Conservation (phyloP, 2,329 filamentous ascomycete species). For the Verticillium nonalfalfae region DNA sequence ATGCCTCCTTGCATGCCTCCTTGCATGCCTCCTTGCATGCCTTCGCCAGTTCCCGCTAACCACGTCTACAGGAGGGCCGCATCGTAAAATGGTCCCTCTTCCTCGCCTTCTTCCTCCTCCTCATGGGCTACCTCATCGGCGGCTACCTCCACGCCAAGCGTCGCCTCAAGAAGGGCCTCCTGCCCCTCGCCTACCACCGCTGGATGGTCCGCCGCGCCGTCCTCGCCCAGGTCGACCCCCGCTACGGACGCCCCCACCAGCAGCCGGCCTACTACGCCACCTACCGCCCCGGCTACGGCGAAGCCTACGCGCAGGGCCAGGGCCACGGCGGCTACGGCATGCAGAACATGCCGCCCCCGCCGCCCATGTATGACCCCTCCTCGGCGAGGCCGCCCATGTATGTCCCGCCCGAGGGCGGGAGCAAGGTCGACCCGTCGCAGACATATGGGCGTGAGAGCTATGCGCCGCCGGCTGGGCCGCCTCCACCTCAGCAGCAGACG, state of each 20-base stretch:
- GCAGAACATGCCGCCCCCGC: slow-evolving; percentile 40
- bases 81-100: slow-evolving; percentile 70
- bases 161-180: slow-evolving; percentile 58
- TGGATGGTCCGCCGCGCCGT: slow-evolving; percentile 44
- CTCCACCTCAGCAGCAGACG: slow-evolving; percentile 11
- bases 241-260: slow-evolving; percentile 36
- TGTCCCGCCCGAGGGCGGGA: slow-evolving; percentile 39
- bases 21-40: no score
- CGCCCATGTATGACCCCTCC: slow-evolving; percentile 52
- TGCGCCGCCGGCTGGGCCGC: slow-evolving; percentile 42
- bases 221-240: slow-evolving; percentile 40
- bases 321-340: slow-evolving; percentile 32
- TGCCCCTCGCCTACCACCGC: slow-evolving; percentile 65
- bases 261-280: slow-evolving; percentile 23
- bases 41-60: slow-evolving; percentile 4
- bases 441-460: slow-evolving; percentile 17
- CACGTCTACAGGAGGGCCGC: slow-evolving; percentile 42
- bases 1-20: not conserved
- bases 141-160: slow-evolving; percentile 66
- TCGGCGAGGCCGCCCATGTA: slow-evolving; percentile 47
- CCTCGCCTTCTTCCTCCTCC: slow-evolving; percentile 49
- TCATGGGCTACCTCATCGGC: slow-evolving; percentile 57
- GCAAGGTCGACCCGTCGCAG: slow-evolving; percentile 50
- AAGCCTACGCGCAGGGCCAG: no score
- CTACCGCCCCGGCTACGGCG: slow-evolving; percentile 10